These are phyloP conservation scores for Madurella fahalii DNA, from an alignment of 2,329 filamentous ascomycete species.

Conservation along the genomic window DNA sequence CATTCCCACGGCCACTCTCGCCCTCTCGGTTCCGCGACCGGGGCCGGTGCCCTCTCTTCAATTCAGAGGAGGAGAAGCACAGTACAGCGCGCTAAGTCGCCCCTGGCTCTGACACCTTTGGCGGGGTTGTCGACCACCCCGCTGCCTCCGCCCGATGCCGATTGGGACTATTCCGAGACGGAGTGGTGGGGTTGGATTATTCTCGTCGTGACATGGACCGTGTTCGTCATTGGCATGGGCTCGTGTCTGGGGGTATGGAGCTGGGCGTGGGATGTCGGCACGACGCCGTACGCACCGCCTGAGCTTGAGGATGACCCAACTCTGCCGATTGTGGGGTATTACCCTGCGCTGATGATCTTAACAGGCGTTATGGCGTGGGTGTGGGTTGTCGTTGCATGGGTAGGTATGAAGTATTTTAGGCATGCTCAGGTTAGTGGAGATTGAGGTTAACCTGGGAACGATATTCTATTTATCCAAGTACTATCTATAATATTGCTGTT, in stretches of 20 bases:
- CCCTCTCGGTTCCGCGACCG: background rate
- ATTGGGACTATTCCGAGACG: slow-evolving; percentile 91
- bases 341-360: slow-evolving; percentile 87
- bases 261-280: slow-evolving; percentile 98
- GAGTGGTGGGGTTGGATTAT: slow-evolving; percentile 99
- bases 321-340: slow-evolving; percentile 93
- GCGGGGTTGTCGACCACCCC: slow-evolving; percentile 46
- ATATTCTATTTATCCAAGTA: background rate
- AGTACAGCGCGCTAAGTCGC: slow-evolving; percentile 54
- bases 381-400: slow-evolving; percentile 96
- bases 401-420: slow-evolving; percentile 98
- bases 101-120: slow-evolving; percentile 48
- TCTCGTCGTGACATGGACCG: slow-evolving; percentile 83
- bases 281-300: slow-evolving; percentile 90
- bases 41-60: slow-evolving; percentile 29
- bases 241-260: slow-evolving; percentile 93
- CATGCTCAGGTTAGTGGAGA: slow-evolving; percentile 83
- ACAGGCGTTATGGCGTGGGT: slow-evolving; percentile 98
- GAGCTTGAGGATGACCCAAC: slow-evolving; percentile 94
- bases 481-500: background rate
- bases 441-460: slow-evolving; percentile 32
- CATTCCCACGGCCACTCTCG: slow-evolving; percentile 29
- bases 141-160: slow-evolving; percentile 45
- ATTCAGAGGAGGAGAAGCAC: slow-evolving; percentile 43
- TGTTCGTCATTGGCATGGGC: slow-evolving; percentile 95